Base-by-base conservation (phyloP, 176 grass and related monocot genomes). In the Zoysia pacifica region DNA sequence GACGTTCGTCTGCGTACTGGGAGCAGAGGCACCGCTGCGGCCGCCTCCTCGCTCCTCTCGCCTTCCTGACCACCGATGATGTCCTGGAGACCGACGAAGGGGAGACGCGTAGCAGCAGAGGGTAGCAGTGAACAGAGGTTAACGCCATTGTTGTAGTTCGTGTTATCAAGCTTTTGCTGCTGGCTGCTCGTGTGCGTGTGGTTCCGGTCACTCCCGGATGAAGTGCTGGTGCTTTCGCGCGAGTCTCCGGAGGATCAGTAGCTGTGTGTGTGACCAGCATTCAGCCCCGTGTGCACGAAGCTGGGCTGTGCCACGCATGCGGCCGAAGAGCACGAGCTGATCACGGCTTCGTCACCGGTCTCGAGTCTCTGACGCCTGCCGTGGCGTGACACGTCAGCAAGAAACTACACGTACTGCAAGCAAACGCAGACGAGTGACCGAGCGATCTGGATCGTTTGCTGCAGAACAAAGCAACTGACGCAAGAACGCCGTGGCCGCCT, bases 21-120 rank as follows among this genome's bases (percentile, higher is more conserved):
- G 87, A 89, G 1, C 87, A 87, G 56, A 68, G 80, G 84, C 87
- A 93, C 89, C 54, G 71, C 37, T 65, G 77, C 56, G 72, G 77
- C 71, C 41, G 77, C 71, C 41, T 54, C 62, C 40, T 69, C 11
- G 36, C 65, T 16, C 11, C 52, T 74, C 69, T 46, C 64, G 39
- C 7, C 6, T 72, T 54, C 2, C 42, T 53, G 79, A 36, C 39
- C 16, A 48, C 55, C 1, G 49, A 49, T 11, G 41, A 2, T 70
- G 9, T 72, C 6, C 42, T 8, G 1, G 77, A 81, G 42, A 48
- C 11, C 18, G 64, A 10, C 2, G 11, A 36, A 4, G 19, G 67
- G 6, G 37, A 42, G 16, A 55, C 0, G 48, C 58, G 47, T 20
- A 47, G 5, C 68, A 81, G 72, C 5, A 87, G 64, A 81, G 73